Percentiles rank a stretch among this genome's conserved stretches.
Evolutionary conservation across 257 asterid species (phyloP).

Genomic region (Solanum chiquidenum): DNA sequence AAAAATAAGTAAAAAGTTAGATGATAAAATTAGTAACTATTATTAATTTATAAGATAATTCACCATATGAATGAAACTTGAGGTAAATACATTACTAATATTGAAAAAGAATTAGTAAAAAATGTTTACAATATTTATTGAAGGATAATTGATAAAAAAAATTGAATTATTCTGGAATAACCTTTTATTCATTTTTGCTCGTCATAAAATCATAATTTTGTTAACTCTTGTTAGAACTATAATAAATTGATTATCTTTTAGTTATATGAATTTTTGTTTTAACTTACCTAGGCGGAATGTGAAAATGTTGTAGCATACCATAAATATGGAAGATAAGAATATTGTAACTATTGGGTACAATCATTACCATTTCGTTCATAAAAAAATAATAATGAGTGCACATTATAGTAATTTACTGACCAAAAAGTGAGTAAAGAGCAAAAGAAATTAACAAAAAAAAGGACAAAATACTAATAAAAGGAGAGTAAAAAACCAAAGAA

Average conservation of each 20-base stretch:
- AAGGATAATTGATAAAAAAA: background rate
- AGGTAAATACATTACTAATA: background rate
- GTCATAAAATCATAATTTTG: background rate
- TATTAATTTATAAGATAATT: too few species aligned
- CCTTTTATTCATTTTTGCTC: background rate
- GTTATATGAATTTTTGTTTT: background rate
- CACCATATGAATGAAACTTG: background rate
- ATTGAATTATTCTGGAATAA: background rate
- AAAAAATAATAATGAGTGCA: too few species aligned
- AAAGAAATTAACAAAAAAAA: too few species aligned
- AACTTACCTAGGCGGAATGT: background rate
- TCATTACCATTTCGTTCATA: background rate
- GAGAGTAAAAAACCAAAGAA: background rate
- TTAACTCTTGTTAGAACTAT: background rate
- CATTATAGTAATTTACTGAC: background rate
- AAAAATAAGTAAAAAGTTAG: too few species aligned
- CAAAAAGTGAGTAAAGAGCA: background rate
- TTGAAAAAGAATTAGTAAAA: background rate
- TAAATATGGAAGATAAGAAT: too few species aligned
- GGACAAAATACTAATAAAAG: too few species aligned
- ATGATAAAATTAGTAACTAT: too few species aligned
- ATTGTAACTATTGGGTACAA: background rate
- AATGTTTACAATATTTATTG: too few species aligned
- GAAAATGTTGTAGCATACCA: background rate
- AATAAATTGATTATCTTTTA: background rate